Base-by-base conservation (phyloP, 2,329 filamentous ascomycete genomes). In the Periconia macrospinosa region DNA sequence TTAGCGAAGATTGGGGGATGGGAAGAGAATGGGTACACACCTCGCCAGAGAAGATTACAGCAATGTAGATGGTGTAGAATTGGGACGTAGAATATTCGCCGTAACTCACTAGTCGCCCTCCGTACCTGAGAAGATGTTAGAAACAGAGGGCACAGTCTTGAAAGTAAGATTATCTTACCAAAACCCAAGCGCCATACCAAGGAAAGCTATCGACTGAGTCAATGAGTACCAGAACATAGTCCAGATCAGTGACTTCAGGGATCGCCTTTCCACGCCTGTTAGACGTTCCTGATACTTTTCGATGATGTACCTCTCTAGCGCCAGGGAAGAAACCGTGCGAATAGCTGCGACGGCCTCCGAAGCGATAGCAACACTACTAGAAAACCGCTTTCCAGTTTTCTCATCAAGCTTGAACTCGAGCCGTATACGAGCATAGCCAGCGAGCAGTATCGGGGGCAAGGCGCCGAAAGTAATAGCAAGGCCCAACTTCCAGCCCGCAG, bases 261-360 rank as follows among this genome's bases (percentile, higher is more conserved):
- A 86, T 71, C 96, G 91, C 1, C 66, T 68, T 1, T 66, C 67
- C 35, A 72, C 79, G 1, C 68, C 66, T 1, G 80, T 65, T 81
- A 86, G 30, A 94, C 83, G 46, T 85, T 85, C 2, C 75, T 70
- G 55, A 84, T 87, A 77, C 95, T 86, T 81, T 2, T 75, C 66
- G 63, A 91, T 82, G 2, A 97, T 91, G 66, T 96, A 91, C 0
- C 83, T 75, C 75, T 99, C 94, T 10, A 93, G 85, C 0, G 92
- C 96, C 43, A 99, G 82, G 9, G 91, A 90, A 3, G 92, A 93
- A 10, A 97, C 92, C 2, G 94, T 97, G 48, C 93, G 89, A 61
- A 97, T 97, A 7, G 92, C 90, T 2, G 91, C 92, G 30, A 95
- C 96, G 42, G 92, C 92, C 74, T 99, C 94, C 45, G 92, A 94